A percentile compares a stretch with the other conserved stretches of the same genome.
Conservation (phyloP, 2,329 filamentous ascomycete species). For the Verruconis gallopava region DNA sequence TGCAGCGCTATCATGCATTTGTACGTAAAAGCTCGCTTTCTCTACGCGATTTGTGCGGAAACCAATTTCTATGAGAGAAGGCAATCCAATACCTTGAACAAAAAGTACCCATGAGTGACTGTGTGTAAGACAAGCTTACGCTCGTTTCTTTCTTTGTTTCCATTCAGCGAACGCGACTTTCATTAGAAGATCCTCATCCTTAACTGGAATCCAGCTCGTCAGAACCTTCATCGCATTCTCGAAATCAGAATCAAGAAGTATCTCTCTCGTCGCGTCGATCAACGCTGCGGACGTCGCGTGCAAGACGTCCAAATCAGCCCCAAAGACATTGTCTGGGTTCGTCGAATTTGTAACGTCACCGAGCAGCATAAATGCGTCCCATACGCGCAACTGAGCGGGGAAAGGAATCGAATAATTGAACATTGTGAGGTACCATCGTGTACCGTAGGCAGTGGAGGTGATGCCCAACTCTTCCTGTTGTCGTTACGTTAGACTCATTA, state of each 20-base stretch:
- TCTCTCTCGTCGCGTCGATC: slow-evolving; percentile 79
- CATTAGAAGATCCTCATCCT: slow-evolving; percentile 90
- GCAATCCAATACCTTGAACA: too few relatives aligned
- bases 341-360: slow-evolving; percentile 51
- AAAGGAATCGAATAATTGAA: slow-evolving; percentile 98
- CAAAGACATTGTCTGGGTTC: slow-evolving; percentile 28
- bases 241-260: slow-evolving; percentile 85
- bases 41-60: too few relatives aligned
- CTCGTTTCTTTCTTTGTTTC: slow-evolving; percentile 49
- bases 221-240: slow-evolving; percentile 97
- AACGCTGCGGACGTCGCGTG: slow-evolving; percentile 84
- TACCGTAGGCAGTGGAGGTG: slow-evolving; percentile 84
- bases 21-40: too few relatives aligned
- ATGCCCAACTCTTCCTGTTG: slow-evolving; percentile 61
- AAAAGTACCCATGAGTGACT: too few relatives aligned
- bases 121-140: too few relatives aligned
- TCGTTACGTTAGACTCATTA: background rate
- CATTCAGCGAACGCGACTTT: slow-evolving; percentile 78
- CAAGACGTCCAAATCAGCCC: slow-evolving; percentile 66
- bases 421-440: slow-evolving; percentile 90
- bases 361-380: slow-evolving; percentile 95
- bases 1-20: too few relatives aligned
- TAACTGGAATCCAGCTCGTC: slow-evolving; percentile 85
- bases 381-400: slow-evolving; percentile 82
- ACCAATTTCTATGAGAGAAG: too few relatives aligned